Evolutionary conservation across 768 basidiomycete species (phyloP).

Genomic region (Postia placenta): DNA sequence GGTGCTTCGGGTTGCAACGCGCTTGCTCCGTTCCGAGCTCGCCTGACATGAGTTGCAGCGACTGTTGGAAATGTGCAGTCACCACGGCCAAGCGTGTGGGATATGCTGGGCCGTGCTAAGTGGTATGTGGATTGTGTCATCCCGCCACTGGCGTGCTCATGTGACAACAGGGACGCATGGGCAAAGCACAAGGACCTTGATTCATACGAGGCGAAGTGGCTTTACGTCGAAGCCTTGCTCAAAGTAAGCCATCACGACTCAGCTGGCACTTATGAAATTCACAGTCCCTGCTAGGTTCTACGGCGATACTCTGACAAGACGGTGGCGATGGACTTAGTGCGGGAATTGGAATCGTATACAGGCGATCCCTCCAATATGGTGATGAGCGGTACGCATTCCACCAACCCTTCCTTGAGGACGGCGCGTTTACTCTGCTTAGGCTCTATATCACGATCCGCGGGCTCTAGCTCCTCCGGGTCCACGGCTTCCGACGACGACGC

Average conservation of each 20-base stretch:
- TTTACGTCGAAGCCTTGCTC: conserved; percentile 83
- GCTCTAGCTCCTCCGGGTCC: conserved; percentile 63
- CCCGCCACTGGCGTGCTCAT: neutral
- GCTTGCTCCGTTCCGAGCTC: neutral
- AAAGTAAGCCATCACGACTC: too few relatives aligned
- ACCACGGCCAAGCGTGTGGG: conserved; percentile 79
- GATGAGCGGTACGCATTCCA: conserved; percentile 50
- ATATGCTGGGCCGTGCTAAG: conserved; percentile 90
- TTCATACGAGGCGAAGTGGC: conserved; percentile 74
- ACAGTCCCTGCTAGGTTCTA: conserved; percentile 55
- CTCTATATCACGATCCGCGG: conserved; percentile 40
- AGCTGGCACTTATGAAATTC: neutral
- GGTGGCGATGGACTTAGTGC: conserved; percentile 63
- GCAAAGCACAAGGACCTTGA: conserved; percentile 85
- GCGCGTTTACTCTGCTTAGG: conserved; percentile 14
- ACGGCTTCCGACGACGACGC: conserved; percentile 42
- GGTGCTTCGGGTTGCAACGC: conserved; percentile 39
- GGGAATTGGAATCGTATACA: conserved; percentile 74
- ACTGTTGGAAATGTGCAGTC: conserved; percentile 84
- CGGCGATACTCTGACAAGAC: conserved; percentile 82
- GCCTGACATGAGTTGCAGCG: conserved; percentile 37
- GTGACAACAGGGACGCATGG: conserved; percentile 87
- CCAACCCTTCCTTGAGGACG: neutral
- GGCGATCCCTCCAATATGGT: conserved; percentile 60
- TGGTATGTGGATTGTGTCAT: conserved; percentile 50